Percentiles rank a stretch among this genome's conserved stretches.
Conservation (phyloP, 257 asterid genomes). For the Solanum microdontum region DNA sequence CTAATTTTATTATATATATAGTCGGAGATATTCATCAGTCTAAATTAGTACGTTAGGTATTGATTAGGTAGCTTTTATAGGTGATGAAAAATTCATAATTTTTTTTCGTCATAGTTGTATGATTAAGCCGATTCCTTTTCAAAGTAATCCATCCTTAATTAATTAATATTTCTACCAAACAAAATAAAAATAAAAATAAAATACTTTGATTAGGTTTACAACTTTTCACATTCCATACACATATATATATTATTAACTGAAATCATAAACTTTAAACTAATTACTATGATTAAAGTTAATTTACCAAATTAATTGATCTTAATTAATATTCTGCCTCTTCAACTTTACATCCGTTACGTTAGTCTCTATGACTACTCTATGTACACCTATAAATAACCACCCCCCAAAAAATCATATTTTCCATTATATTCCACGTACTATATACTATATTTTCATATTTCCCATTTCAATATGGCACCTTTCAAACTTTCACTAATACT, state of each 20-base stretch:
- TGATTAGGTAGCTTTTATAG: neutral
- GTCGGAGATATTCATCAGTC: neutral
- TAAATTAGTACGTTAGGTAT: neutral
- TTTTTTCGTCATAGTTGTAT: neutral
- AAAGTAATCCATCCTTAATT: neutral
- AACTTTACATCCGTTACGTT: neutral
- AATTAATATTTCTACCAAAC: neutral
- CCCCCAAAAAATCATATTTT: neutral
- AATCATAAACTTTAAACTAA: neutral
- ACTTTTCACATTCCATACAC: neutral
- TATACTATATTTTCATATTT: neutral
- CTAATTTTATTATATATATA: neutral
- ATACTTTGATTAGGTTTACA: neutral
- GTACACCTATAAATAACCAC: neutral
- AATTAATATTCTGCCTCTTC: neutral
- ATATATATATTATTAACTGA: neutral
- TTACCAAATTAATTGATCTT: neutral
- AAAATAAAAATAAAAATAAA: neutral
- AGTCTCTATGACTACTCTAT: neutral
- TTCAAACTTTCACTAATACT: conserved; percentile 2
- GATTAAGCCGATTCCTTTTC: neutral
- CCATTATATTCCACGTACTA: neutral
- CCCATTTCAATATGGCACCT: neutral
- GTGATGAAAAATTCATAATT: neutral
- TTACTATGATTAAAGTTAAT: neutral